Conservation (phyloP, 208 protist species). For the Balamuthia mandrillaris region DNA sequence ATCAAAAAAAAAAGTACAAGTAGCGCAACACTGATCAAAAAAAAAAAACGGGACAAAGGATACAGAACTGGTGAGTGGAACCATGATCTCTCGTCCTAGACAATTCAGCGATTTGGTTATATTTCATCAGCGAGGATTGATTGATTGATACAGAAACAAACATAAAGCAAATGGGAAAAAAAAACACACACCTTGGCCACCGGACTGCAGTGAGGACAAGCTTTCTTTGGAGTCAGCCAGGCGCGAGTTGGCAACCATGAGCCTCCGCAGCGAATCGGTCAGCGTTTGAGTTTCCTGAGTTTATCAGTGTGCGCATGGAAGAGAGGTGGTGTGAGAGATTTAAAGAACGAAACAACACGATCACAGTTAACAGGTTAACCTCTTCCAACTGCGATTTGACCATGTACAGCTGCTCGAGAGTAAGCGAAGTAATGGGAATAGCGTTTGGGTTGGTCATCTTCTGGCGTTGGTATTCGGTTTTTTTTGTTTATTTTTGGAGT, state of each 20-base stretch:
- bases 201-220: background rate
- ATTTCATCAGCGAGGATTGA: background rate
- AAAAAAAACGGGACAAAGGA: background rate
- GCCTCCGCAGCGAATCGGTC: background rate
- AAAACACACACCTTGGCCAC: background rate
- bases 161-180: background rate
- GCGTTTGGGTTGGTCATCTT: too few species aligned
- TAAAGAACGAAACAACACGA: too few species aligned
- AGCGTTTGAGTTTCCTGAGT: slow-evolving; percentile 33
- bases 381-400: too few species aligned
- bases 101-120: too few species aligned
- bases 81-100: background rate
- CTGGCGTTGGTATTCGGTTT: too few species aligned
- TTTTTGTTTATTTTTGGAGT: too few species aligned
- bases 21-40: background rate
- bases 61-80: slow-evolving; percentile 16
- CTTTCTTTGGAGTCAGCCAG: slow-evolving; percentile 1
- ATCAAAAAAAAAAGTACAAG: background rate
- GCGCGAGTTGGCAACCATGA: background rate
- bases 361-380: too few species aligned
- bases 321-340: too few species aligned
- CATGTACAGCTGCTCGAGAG: too few species aligned
- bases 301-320: too few species aligned
- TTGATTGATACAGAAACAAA: background rate
- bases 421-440: too few species aligned